Evolutionary conservation across 2,329 filamentous ascomycete genomes (phyloP).

Genomic region (Cytospora chrysosperma): DNA sequence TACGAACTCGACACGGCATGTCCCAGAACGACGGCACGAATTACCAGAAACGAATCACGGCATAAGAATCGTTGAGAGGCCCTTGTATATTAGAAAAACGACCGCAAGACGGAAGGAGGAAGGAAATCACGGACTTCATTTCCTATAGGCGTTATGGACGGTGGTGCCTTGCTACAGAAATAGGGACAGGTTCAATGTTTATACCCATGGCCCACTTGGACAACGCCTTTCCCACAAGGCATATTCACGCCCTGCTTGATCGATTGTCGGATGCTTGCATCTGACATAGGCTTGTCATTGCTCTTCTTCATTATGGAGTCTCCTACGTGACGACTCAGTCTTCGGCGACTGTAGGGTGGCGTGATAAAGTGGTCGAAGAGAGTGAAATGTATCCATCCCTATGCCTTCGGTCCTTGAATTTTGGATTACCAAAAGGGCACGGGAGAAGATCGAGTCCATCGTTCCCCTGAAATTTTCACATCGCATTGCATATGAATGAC

Average conservation of each 20-base stretch:
- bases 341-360: background rate
- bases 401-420: background rate
- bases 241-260: background rate
- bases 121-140: background rate
- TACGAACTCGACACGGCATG: background rate
- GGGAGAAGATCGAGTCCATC: background rate
- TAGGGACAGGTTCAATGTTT: conserved; percentile 19
- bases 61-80: background rate
- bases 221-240: background rate
- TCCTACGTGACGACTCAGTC: background rate
- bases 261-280: background rate
- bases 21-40: background rate
- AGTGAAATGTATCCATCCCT: background rate
- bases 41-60: background rate
- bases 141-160: conserved; percentile 14
- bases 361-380: background rate
- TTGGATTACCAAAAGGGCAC: background rate
- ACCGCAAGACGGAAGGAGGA: conserved; percentile 6
- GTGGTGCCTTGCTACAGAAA: conserved; percentile 3
- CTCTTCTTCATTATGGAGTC: background rate
- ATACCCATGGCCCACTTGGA: conserved; percentile 13
- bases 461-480: background rate
- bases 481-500: background rate
- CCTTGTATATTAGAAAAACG: conserved; percentile 15
- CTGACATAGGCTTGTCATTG: background rate